Evolutionary conservation across 2,329 filamentous ascomycete species (phyloP), one percentile per base, ranked within the genome.

Genomic region (Nemania bipapillata): DNA sequence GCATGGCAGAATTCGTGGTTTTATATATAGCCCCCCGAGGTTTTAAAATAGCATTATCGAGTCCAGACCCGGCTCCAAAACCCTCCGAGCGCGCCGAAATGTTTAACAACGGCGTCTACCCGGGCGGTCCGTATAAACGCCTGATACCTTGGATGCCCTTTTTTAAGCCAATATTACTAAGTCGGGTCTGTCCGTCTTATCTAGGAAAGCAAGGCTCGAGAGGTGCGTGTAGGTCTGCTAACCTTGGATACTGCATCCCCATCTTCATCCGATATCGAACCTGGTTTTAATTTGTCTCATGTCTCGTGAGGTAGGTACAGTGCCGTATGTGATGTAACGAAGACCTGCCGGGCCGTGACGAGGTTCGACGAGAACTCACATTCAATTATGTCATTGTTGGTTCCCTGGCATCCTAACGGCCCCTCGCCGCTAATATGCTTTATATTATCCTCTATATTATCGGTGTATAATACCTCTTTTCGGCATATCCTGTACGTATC

Each of bases 211-310:
- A 32, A 28, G 50, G 47, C 47, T 28, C 4, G 47, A 5, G 22
- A 26, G 24, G 24, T 17, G 24, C 47, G 47, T 8, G 47, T 28
- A 50, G 47, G 24, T 50, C 47, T 20, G 11, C n/a, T 53, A 53
- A 12, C 28, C 28, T 54, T n/a, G 57, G 52, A 62, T 56, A 32
- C 58, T 32, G 40, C 65, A 17, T 17, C 30, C n/a, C n/a, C n/a
- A 47, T 55, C 55, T 60, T 40, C 47, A 30, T 40, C 55, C 63
- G 55, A 65, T 37, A 40, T 54, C 24, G 63, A 53, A 45, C 52
- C 63, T 61, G 61, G 59, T 55, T 56, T 57, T 32, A 57, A 28
- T 49, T 50, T 42, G 47, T 57, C 59, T 63, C 49, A 62, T 54
- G 35, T 32, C n/a, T 50, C 47, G 24, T 50, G 24, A 50, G 24